Evolutionary conservation across 129 eudicot species (phyloP).

Genomic region (Saussurea involucrata): DNA sequence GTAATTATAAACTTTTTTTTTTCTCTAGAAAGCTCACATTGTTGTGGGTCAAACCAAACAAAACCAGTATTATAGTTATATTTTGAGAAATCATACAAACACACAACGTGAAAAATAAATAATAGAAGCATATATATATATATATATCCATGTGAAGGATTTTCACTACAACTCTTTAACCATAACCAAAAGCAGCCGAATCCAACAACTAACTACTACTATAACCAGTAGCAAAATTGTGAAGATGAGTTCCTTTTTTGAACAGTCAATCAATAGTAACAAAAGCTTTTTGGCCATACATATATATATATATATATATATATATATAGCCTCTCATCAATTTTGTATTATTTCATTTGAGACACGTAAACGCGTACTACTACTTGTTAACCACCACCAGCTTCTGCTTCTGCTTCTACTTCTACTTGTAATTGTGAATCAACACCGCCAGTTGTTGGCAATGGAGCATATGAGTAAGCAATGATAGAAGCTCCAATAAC

Average conservation of each 20-base stretch:
- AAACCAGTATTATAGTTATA: background rate
- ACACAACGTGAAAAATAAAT: background rate
- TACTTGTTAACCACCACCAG: background rate
- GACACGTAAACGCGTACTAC: background rate
- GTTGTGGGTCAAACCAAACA: background rate
- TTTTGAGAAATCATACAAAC: background rate
- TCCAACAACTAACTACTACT: conserved; percentile 15
- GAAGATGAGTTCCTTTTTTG: background rate
- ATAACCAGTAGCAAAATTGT: conserved; percentile 29
- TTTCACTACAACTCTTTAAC: conserved; percentile 26
- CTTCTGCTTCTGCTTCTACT: background rate
- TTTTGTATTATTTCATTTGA: conserved; percentile 19
- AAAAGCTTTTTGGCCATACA: no score
- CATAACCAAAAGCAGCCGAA: conserved; percentile 7
- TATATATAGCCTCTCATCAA: background rate
- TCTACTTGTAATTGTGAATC: background rate
- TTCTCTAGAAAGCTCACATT: no score
- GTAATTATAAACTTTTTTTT: no score
- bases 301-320: no score
- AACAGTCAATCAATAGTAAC: background rate
- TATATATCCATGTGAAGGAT: conserved; percentile 20
- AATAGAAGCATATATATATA: background rate
- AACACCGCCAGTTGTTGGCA: background rate
- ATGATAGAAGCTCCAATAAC: conserved; percentile 59
- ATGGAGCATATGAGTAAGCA: conserved; percentile 53